Evolutionary conservation across 75 land plant genomes (phyloP), one percentile per base, ranked within the genome.

Genomic region (Pseudotsuga menziesii): DNA sequence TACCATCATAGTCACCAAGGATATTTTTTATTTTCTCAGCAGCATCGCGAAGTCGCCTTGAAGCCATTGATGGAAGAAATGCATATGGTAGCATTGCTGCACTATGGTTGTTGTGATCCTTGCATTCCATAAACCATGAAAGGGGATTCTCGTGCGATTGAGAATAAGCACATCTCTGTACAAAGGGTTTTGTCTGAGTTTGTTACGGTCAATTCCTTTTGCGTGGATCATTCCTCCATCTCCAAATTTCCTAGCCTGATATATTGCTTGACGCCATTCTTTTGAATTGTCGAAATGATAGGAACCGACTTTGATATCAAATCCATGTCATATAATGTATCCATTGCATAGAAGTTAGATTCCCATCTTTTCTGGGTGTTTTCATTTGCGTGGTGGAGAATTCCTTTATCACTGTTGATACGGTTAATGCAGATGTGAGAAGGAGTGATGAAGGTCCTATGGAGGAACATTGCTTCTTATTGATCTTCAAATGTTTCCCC

Each of bases 71-170:
- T 26, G 98, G 98, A 67, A 93, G 92, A 88, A 93, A 90, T 61
- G 93, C 84, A 80, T 91, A 91, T 25, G 98, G 91, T 74, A 93
- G 79, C 76, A 75, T 73, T 41, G 91, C 76, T 39, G 90, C 85
- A 80, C 87, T 85, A 8, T 77, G 91, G 70, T 94, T 91, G 57
- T 85, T 88, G 77, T 95, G 81, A 72, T 92, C 93, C 83, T 88
- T 92, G 85, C 98, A 95, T 71, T 95, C 98, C 83, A 83, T 82
- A 83, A 95, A 95, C 25, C 98, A 95, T 82, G 98, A 81, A 58
- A 95, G 91, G 72, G 89, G 90, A 83, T 95, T 61, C 96, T 96
- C 70, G 98, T 95, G 69, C 94, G 90, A 72, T 95, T 93, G 72
- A 93, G 89, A 25, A 95, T 85, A 71, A 89, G 72, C 55, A 89